A percentile compares a stretch with the other conserved stretches of the same genome.
Conservation (phyloP, 805 yeast genomes). For the Candida bentonensis region DNA sequence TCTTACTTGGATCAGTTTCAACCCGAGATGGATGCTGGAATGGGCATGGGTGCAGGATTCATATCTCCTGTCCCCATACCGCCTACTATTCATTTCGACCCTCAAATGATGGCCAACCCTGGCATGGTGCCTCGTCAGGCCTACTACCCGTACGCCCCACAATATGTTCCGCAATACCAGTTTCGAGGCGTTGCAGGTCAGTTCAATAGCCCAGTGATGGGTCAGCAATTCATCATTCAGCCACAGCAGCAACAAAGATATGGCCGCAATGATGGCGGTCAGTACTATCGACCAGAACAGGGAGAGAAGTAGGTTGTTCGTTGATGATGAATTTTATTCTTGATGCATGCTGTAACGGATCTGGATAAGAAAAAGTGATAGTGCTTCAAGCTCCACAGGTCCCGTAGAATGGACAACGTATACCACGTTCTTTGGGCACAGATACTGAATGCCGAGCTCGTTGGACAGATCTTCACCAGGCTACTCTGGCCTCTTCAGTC, state of each 20-base stretch:
- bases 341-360: too few relatives aligned
- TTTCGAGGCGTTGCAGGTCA: constrained; percentile 5
- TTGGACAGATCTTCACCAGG: too few relatives aligned
- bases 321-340: background rate
- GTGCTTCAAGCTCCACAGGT: too few relatives aligned
- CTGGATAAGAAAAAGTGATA: too few relatives aligned
- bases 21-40: constrained; percentile 7
- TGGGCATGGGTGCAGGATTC: constrained; percentile 2
- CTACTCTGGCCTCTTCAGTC: too few relatives aligned
- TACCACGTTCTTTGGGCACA: too few relatives aligned
- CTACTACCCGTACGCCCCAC: constrained; percentile 3
- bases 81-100: constrained; percentile 8
- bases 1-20: constrained; percentile 42
- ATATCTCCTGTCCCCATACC: constrained; percentile 6
- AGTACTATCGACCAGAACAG: background rate
- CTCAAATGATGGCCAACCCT: constrained; percentile 7
- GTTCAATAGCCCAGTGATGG: constrained; percentile 2
- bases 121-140: constrained; percentile 5
- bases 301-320: background rate
- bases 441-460: too few relatives aligned
- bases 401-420: too few relatives aligned
- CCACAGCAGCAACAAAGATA: constrained; percentile 9
- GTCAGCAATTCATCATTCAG: constrained; percentile 7
- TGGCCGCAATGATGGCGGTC: constrained; percentile 5
- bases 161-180: constrained; percentile 10